Evolutionary conservation across 2,329 filamentous ascomycete genomes (phyloP), one percentile per base, ranked within the genome.

Genomic region (Herpotrichia juniperi): DNA sequence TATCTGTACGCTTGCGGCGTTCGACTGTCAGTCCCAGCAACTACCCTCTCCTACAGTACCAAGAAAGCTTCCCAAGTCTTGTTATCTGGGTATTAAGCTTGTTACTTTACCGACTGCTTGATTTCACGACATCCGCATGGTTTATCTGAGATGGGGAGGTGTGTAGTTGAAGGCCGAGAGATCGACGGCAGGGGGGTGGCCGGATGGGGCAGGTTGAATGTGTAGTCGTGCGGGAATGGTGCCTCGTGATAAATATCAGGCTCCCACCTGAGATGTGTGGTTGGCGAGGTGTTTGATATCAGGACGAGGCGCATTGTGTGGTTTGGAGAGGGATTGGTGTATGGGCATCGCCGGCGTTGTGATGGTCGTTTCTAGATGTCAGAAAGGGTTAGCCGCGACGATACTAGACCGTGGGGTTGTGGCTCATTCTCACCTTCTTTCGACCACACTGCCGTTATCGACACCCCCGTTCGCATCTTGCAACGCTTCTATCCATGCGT

Each of bases 131-230:
- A 21, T 25, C 37, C 12, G 37, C 16, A 19, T 40, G 19, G 22
- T 40, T 14, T 7, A 5, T 21, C 21, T 14, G 12, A 4, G 37
- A 40, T 40, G 25, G 25, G 21, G 19, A 40, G 14, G 21, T 40
- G 19, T 24, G 37, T 24, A n/a, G 37, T 40, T 19, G 21, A 4
- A 5, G 37, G n/a, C 21, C 19, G 48, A 26, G n/a, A 9, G 49
- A 48, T 52, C 45, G 34, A 47, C 47, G 35, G n/a, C 49, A 48
- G 37, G 35, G 37, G 25, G 9, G 24, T 46, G 48, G 48, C 52
- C 47, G 52, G 31, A 47, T 44, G 24, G 37, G 39, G 34, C 30
- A 54, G 53, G 53, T 45, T 34, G 32, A 35, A 16, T 39, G 25
- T 12, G 32, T 9, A 16, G 12, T 16, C 32, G 21, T 21, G n/a